Evolutionary conservation across 495 filamentous ascomycete genomes (phyloP).

Genomic region (Venustampulla echinocandica): DNA sequence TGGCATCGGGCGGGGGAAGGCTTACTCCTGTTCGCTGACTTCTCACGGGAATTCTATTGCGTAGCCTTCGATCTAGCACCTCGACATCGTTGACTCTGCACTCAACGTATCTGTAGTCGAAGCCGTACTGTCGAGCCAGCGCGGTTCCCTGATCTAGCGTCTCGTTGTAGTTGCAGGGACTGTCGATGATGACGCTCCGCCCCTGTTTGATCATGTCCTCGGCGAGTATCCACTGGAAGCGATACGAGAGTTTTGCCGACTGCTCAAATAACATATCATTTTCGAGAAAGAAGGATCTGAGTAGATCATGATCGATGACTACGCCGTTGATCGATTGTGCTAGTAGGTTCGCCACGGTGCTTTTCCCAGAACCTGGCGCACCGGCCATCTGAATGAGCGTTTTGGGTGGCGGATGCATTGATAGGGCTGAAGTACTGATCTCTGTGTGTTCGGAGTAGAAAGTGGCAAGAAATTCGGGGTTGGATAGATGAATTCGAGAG

Average conservation of each 20-base stretch:
- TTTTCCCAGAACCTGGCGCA: conserved; percentile 18
- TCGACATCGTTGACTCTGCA: conserved; percentile 24
- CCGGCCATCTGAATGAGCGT: conserved; percentile 18
- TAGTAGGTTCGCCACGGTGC: conserved; percentile 7
- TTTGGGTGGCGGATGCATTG: background rate
- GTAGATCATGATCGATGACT: conserved; percentile 13
- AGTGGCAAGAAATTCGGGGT: background rate
- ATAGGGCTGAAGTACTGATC: background rate
- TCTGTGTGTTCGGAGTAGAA: background rate
- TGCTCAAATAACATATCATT: conserved; percentile 16
- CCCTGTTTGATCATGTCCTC: conserved; percentile 21
- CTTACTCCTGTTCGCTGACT: conserved; percentile 17
- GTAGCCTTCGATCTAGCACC: conserved; percentile 21
- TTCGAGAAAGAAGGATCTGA: conserved; percentile 13
- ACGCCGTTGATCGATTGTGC: conserved; percentile 6
- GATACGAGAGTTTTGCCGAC: conserved; percentile 16
- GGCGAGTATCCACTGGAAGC: conserved; percentile 20
- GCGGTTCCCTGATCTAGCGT: conserved; percentile 11
- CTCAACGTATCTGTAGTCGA: conserved; percentile 24
- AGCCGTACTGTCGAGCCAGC: conserved; percentile 13
- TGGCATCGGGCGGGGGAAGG: conserved; percentile 8
- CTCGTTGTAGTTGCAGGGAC: conserved; percentile 24
- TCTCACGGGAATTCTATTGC: conserved; percentile 6
- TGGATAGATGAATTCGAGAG: conserved; percentile 25
- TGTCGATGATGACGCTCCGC: conserved; percentile 23